phyloP scores from a whole-genome alignment of 2,329 filamentous ascomycete species.

The Aspergillus oerlinghausenensis region DNA sequence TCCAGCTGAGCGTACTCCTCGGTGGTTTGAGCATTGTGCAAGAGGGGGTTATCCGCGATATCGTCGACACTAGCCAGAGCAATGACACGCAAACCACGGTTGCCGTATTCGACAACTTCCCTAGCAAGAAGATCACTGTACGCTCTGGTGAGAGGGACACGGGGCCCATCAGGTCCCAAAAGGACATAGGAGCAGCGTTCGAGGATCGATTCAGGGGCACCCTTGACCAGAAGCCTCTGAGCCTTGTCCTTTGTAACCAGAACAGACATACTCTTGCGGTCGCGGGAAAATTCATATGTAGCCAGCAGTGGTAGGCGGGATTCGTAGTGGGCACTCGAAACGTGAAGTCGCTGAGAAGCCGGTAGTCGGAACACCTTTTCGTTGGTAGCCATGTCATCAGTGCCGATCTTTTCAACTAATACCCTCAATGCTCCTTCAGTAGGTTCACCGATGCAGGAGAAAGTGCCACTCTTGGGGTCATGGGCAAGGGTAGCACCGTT shows the following conservation, averaged over 20 bases:
- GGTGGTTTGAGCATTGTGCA: conserved; percentile 72
- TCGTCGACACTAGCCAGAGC: conserved; percentile 82
- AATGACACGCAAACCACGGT: conserved; percentile 88
- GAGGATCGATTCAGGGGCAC: conserved; percentile 88
- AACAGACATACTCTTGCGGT: conserved; percentile 99
- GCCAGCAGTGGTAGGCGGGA: conserved; percentile 68
- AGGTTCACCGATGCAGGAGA: conserved; percentile 83
- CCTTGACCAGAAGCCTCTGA: conserved; percentile 88
- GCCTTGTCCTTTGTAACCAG: conserved; percentile 66
- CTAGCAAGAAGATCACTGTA: conserved; percentile 66
- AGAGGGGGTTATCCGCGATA: conserved; percentile 63
- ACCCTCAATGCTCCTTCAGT: conserved; percentile 92
- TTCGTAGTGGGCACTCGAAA: conserved; percentile 81
- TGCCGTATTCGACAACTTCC: conserved; percentile 86
- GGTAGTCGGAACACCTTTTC: conserved; percentile 45
- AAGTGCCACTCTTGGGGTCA: conserved; percentile 69
- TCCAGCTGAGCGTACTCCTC: conserved; percentile 82
- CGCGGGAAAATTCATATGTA: conserved; percentile 94
- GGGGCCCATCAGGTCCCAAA: conserved; percentile 72
- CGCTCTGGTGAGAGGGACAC: conserved; percentile 65
- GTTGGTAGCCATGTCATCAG: conserved; percentile 61
- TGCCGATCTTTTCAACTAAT: conserved; percentile 90
- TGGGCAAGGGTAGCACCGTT: conserved; percentile 83
- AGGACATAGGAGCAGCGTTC: conserved; percentile 84
- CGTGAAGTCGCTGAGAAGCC: conserved; percentile 64